Base-by-base conservation (phyloP, 73 alveolate species). In the Symbiodinium natans region DNA sequence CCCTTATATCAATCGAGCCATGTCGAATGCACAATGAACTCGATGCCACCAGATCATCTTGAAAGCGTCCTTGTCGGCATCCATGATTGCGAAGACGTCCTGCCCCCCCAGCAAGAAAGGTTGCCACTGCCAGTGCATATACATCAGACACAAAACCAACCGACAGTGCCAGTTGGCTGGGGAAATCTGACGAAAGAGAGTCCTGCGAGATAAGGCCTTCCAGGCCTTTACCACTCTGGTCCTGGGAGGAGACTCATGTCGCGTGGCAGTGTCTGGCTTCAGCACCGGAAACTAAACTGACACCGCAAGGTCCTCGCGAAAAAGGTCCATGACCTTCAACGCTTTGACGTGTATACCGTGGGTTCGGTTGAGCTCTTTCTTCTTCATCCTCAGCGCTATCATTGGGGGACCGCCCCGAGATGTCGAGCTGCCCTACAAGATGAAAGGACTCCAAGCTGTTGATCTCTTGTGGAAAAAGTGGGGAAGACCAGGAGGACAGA, bases 171-270 rank as follows among this genome's bases (percentile, higher is more conserved):
- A n/a, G n/a, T n/a, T n/a, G n/a, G n/a, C n/a, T n/a, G n/a, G n/a
- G n/a, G 38, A 13, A 19, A 54, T 23, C 89, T 19, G 39, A n/a
- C n/a, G n/a, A n/a, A n/a, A n/a, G n/a, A n/a, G n/a, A n/a, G 94
- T 38, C 95, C 95, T 68, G 77, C 80, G 97, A 90, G 3, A 89
- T 88, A 34, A 90, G 88, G 25, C 97, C 97, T 73, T 90, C 97
- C 40, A 90, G 52, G 40, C 97, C 97, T 31, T 90, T 90, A 34
- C 77, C 97, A 21, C 89, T 85, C 54, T 90, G 97, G 77, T 90
- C 97, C 97, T 90, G 82, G 31, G 36, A n/a, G 36, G 33, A 6
- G 36, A 25, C 10, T 63, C 36, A 29, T 29, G n/a, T 63, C 33
- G 7, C 82, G 39, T 5, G 15, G n/a, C 82, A 25, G 82, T 21